Evolutionary conservation across 164 flowering plant species (phyloP).

Genomic region (Euptelea pleiosperma): DNA sequence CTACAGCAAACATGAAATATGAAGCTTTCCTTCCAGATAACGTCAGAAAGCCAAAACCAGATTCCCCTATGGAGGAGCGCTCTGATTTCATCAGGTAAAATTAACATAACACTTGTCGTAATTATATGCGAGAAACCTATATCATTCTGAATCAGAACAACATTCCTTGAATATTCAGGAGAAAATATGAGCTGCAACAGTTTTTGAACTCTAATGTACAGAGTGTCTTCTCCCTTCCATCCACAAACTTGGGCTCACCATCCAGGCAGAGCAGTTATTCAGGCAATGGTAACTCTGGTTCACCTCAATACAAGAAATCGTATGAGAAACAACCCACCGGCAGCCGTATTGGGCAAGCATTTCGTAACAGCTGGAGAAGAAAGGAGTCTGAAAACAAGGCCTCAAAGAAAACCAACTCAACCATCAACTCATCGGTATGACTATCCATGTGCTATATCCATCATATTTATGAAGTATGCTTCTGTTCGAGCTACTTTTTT

Average conservation of each 20-base stretch:
- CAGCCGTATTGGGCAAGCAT: constrained; percentile 54
- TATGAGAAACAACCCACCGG: constrained; percentile 50
- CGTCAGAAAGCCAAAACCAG: constrained; percentile 63
- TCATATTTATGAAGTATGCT: background rate
- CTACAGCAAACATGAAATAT: constrained; percentile 57
- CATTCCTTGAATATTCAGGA: constrained; percentile 46
- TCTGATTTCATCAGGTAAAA: constrained; percentile 74
- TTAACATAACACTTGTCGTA: background rate
- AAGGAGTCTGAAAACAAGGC: constrained; percentile 47
- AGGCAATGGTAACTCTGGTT: constrained; percentile 14
- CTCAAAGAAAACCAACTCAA: constrained; percentile 37
- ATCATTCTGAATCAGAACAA: constrained; percentile 17
- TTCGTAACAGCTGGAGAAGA: constrained; percentile 85
- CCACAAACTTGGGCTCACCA: constrained; percentile 18
- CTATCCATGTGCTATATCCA: background rate
- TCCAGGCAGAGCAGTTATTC: constrained; percentile 20
- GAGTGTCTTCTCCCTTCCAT: constrained; percentile 33
- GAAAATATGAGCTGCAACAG: constrained; percentile 77
- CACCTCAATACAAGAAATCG: constrained; percentile 40
- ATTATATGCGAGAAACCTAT: background rate
- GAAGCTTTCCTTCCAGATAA: constrained; percentile 68
- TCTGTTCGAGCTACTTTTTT: background rate
- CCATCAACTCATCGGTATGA: constrained; percentile 39
- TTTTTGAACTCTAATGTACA: constrained; percentile 37
- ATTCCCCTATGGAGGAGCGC: constrained; percentile 71